Conservation (phyloP, 1,284 basidiomycete species). For the Hymenochaete sp. region DNA sequence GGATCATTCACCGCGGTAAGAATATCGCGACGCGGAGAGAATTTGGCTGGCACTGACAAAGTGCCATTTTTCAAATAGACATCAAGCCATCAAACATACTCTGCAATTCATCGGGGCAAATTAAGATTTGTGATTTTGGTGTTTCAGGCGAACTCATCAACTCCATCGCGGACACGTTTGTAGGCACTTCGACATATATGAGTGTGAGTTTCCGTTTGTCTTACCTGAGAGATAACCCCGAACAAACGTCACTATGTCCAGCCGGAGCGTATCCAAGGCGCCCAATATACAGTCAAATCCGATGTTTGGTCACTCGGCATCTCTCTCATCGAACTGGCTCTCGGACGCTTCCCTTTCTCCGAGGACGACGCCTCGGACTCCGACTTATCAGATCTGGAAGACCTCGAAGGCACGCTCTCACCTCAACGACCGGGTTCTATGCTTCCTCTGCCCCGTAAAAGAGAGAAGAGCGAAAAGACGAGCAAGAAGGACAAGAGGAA, state of each 20-base stretch:
- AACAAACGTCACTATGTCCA: conserved; percentile 28
- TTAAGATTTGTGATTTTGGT: conserved; percentile 99
- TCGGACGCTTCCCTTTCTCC: conserved; percentile 89
- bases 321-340: conserved; percentile 87
- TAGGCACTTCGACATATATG: conserved; percentile 99
- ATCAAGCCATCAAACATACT: conserved; percentile 99
- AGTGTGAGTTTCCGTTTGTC: conserved; percentile 57
- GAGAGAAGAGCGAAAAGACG: conserved; percentile 33
- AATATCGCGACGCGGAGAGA: not conserved
- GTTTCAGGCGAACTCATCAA: conserved; percentile 98
- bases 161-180: conserved; percentile 97
- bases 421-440: conserved; percentile 36
- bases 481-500: conserved; percentile 42
- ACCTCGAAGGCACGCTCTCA: conserved; percentile 55
- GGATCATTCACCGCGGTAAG: conserved; percentile 97
- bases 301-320: conserved; percentile 98
- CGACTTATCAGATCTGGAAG: conserved; percentile 53
- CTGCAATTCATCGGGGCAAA: conserved; percentile 86
- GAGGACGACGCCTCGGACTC: conserved; percentile 58
- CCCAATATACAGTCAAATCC: conserved; percentile 94
- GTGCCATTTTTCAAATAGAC: conserved; percentile 43
- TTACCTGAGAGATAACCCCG: conserved; percentile 10
- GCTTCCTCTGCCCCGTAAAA: conserved; percentile 21
- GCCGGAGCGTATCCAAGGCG: conserved; percentile 98
- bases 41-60: not conserved